Evolutionary conservation across 2,329 filamentous ascomycete genomes (phyloP), one percentile per base, ranked within the genome.

Genomic region (Colletotrichum endophyticum): DNA sequence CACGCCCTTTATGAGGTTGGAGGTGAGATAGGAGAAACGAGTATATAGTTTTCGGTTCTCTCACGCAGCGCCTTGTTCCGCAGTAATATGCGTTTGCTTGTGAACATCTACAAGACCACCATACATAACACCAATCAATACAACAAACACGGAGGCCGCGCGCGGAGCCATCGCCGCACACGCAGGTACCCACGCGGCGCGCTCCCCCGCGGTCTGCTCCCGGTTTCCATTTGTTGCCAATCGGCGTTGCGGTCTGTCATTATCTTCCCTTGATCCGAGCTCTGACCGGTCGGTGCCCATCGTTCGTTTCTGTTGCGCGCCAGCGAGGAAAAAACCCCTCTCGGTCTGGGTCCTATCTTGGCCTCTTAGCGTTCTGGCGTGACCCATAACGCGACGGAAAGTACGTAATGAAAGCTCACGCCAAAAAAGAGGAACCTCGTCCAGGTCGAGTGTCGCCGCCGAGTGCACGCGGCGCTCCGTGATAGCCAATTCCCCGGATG

Each of bases 301-400:
- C 44, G n/a, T 53, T 53, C 44, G 44, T 53, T 22, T 53, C 44
- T 22, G 9, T 53, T 6, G 39, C 39, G 49, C 56, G 34, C 59
- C 27, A 67, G 36, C 36, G 25, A 39, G n/a, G 56, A 5, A 15
- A 68, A 19, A 44, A 27, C 53, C 70, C 64, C 70, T 76, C 73
- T 76, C 73, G 73, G 73, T 32, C 70, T 73, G 70, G 70, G 57
- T 76, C 73, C 73, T 76, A 76, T 76, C 73, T 73, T 15, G 59
- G 53, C 34, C 67, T 39, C 25, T 64, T 44, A 56, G 15, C 16
- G 28, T 25, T 16, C 53, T 25, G 16, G 67, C 32, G 25, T 39
- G 70, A 67, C 70, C 70, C 73, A 72, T 61, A 67, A 56, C 56
- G 39, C 69, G 25, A 63, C 62, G 28, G 25, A 66, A 61, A 72